Evolutionary conservation across 2,329 filamentous ascomycete genomes (phyloP).

Genomic region (Pochonia chlamydosporia): DNA sequence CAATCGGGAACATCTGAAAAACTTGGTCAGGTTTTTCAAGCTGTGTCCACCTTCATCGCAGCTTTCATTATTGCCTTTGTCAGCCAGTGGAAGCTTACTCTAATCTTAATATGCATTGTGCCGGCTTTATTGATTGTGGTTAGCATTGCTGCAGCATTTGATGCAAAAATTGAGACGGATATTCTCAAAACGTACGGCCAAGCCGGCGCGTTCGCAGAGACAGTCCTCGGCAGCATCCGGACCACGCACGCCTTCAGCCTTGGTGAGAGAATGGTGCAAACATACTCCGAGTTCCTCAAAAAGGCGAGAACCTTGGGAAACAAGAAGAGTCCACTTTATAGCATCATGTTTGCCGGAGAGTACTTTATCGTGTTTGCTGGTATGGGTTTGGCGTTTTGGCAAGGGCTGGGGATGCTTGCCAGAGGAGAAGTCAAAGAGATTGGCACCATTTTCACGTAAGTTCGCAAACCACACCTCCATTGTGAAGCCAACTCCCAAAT

Average conservation of each 20-base stretch:
- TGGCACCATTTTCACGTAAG: constrained; percentile 34
- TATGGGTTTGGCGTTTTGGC: constrained; percentile 39
- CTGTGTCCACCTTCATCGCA: constrained; percentile 29
- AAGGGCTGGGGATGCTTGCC: constrained; percentile 32
- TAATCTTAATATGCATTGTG: constrained; percentile 28
- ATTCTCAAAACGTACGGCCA: constrained; percentile 29
- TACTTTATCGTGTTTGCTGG: constrained; percentile 36
- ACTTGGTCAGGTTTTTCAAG: constrained; percentile 33
- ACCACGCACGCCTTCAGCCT: constrained; percentile 39
- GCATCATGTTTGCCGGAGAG: constrained; percentile 31
- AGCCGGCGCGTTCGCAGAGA: constrained; percentile 29
- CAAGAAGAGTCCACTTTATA: constrained; percentile 32
- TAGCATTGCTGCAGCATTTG: constrained; percentile 17
- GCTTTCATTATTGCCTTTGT: constrained; percentile 33
- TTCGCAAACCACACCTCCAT: no score
- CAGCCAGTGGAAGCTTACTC: constrained; percentile 37
- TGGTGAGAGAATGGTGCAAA: constrained; percentile 28
- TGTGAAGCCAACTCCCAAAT: no score
- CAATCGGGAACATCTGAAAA: constrained; percentile 35
- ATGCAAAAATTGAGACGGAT: constrained; percentile 26
- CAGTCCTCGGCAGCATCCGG: constrained; percentile 29
- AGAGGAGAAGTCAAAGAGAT: constrained; percentile 29
- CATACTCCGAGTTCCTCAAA: constrained; percentile 31
- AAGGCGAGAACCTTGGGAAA: constrained; percentile 29
- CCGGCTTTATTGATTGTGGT: constrained; percentile 23